Conservation (phyloP, 129 eudicot genomes). For the Rutidosis leptorrhynchoides region DNA sequence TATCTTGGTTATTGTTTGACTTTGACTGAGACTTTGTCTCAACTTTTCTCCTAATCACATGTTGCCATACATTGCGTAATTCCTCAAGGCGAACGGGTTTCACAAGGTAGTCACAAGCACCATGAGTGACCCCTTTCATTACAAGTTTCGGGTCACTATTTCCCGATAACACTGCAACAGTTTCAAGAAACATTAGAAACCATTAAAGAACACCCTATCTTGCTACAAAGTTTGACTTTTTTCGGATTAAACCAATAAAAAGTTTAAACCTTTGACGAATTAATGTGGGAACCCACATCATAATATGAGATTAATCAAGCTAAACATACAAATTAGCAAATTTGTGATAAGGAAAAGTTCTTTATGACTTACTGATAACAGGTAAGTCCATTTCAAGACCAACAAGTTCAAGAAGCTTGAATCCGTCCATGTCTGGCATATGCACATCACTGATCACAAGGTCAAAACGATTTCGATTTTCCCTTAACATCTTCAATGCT, state of each 20-base stretch:
- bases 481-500: constrained; percentile 78
- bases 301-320: background rate
- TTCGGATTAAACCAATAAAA: constrained; percentile 16
- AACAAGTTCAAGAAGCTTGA: constrained; percentile 82
- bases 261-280: background rate
- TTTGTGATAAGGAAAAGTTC: constrained; percentile 7
- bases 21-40: constrained; percentile 56
- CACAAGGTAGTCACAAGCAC: constrained; percentile 95
- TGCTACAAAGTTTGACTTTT: background rate
- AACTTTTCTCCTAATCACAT: constrained; percentile 66
- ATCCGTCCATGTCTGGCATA: constrained; percentile 98
- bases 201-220: constrained; percentile 1
- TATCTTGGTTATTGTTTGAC: constrained; percentile 43
- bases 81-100: constrained; percentile 95
- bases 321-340: background rate
- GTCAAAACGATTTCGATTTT: constrained; percentile 71
- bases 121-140: constrained; percentile 94
- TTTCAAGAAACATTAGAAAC: constrained; percentile 23
- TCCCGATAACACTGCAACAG: constrained; percentile 81
- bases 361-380: constrained; percentile 61
- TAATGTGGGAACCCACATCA: background rate
- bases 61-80: constrained; percentile 95
- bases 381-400: constrained; percentile 97
- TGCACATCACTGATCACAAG: constrained; percentile 87
- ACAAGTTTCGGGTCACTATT: constrained; percentile 92